Conservation (phyloP, 192 early-diverging fungal genomes). For the Chytriomyces sp. region DNA sequence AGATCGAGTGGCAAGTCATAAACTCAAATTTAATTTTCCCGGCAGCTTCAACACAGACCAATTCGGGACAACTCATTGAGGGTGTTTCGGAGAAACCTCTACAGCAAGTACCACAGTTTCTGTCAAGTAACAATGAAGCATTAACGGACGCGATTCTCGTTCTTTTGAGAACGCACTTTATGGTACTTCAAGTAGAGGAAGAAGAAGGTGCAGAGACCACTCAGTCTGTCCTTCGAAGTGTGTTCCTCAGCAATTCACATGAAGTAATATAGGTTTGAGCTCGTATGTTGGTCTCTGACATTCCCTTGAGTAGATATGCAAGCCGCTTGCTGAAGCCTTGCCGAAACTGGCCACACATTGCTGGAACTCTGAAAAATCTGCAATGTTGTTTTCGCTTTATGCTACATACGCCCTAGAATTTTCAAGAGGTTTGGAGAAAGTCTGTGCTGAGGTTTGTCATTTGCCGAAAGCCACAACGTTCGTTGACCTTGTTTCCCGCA, state of each 20-base stretch:
- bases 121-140: no score
- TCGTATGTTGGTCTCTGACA: no score
- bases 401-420: conserved; percentile 8
- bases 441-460: background rate
- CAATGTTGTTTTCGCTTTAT: background rate
- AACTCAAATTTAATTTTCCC: no score
- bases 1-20: no score
- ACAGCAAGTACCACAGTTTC: no score
- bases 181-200: background rate
- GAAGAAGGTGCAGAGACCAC: background rate
- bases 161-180: conserved; percentile 20
- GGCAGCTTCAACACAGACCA: background rate
- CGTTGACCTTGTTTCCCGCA: background rate
- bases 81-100: no score
- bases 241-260: background rate
- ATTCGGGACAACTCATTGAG: background rate
- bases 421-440: background rate
- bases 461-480: background rate
- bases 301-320: conserved; percentile 8
- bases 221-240: background rate
- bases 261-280: background rate
- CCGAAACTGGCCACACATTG: background rate
- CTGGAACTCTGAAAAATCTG: background rate
- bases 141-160: background rate
- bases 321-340: background rate